A percentile compares a stretch with the other conserved stretches of the same genome.
These are phyloP conservation scores for Polytrichum commune DNA, from an alignment of 225 moss, liverwort and hornwort species.

Conservation along the genomic window DNA sequence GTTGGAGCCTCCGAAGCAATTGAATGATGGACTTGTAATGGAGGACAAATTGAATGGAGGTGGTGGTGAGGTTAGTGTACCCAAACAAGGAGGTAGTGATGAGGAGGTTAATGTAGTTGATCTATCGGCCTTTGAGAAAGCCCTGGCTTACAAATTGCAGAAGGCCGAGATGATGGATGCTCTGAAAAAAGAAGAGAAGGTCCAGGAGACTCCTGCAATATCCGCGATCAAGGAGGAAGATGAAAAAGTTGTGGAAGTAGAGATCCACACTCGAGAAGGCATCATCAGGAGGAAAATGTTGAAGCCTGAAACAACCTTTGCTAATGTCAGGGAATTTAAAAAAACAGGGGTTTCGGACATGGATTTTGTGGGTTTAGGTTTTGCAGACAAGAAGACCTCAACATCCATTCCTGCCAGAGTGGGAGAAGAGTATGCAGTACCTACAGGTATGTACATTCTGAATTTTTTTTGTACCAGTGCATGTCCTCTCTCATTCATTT, in stretches of 20 bases:
- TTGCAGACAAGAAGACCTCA: slow-evolving; percentile 73
- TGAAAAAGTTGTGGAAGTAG: slow-evolving; percentile 66
- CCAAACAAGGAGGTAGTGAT: slow-evolving; percentile 4
- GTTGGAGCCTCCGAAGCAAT: not conserved
- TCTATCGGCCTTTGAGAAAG: slow-evolving; percentile 58
- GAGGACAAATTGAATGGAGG: too few relatives aligned
- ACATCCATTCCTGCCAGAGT: slow-evolving; percentile 59
- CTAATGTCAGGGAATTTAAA: slow-evolving; percentile 68
- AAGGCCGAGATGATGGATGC: slow-evolving; percentile 75
- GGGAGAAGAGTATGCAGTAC: slow-evolving; percentile 48
- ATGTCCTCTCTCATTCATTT: too few relatives aligned
- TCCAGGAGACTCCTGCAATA: slow-evolving; percentile 4
- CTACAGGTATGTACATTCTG: slow-evolving; percentile 26
- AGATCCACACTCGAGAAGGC: slow-evolving; percentile 86
- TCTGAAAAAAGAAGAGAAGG: slow-evolving; percentile 18
- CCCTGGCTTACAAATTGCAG: slow-evolving; percentile 71
- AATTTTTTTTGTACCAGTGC: too few relatives aligned
- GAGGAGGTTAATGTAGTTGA: slow-evolving; percentile 16
- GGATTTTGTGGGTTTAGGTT: slow-evolving; percentile 89
- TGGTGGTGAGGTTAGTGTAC: not conserved
- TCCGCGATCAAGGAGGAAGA: slow-evolving; percentile 10
- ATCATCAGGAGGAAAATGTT: slow-evolving; percentile 62
- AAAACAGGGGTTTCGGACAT: slow-evolving; percentile 64
- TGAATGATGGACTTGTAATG: not conserved
- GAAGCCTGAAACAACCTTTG: slow-evolving; percentile 60